Conservation (phyloP, 305 asterid genomes). For the Solanum hybrid region DNA sequence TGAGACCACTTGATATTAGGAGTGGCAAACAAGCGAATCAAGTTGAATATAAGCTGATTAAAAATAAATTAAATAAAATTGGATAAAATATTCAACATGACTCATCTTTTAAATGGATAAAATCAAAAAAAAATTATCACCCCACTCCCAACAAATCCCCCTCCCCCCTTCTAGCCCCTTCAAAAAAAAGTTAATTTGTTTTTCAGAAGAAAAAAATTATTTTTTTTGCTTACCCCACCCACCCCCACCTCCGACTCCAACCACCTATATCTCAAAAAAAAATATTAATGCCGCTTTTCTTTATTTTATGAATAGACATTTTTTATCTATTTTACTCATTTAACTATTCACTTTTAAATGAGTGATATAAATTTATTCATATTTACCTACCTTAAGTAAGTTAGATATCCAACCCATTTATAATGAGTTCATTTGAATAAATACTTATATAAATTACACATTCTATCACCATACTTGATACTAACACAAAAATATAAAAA, state of each 20-base stretch:
- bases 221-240: background rate
- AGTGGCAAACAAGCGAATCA: background rate
- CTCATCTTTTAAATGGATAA: no score
- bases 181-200: no score
- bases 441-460: no score
- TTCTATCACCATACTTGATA: background rate
- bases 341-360: background rate
- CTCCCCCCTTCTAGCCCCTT: background rate
- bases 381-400: no score
- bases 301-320: background rate
- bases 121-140: background rate
- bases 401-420: background rate
- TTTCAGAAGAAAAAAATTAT: background rate
- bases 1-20: background rate
- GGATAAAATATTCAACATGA: no score
- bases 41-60: background rate
- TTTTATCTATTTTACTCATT: no score
- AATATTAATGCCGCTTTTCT: background rate
- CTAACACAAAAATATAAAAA: background rate
- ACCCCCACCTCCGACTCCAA: background rate
- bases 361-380: no score
- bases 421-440: no score
- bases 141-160: background rate
- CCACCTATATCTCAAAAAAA: background rate
- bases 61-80: no score